These are phyloP conservation scores for Peterozyma toletana DNA, from an alignment of 805 yeast species.

Conservation along the genomic window DNA sequence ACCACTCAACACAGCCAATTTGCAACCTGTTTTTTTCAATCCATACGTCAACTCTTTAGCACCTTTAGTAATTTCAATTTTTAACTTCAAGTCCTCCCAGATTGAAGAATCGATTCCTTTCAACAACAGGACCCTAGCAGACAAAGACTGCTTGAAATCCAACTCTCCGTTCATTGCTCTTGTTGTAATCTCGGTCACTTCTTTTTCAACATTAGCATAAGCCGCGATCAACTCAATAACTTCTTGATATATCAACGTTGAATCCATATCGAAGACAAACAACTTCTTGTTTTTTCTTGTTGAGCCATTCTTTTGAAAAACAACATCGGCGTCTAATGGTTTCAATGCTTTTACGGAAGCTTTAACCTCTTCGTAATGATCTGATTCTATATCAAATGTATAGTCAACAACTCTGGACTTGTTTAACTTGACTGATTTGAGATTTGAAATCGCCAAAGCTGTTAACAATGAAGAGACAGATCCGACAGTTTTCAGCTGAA, in stretches of 20 bases:
- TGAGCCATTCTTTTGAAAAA: conserved; percentile 30
- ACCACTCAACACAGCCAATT: conserved; percentile 86
- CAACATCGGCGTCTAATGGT: conserved; percentile 28
- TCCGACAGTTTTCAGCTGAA: conserved; percentile 14
- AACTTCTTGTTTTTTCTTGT: conserved; percentile 39
- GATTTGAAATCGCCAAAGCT: conserved; percentile 21
- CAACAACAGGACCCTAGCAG: conserved; percentile 68
- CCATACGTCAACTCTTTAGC: conserved; percentile 63
- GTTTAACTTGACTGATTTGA: conserved; percentile 17
- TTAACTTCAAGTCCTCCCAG: conserved; percentile 71
- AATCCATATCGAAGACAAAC: conserved; percentile 95
- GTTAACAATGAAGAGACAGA: conserved; percentile 18
- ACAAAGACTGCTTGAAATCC: conserved; percentile 79
- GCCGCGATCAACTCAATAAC: conserved; percentile 95
- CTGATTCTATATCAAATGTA: conserved; percentile 15
- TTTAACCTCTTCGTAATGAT: background rate
- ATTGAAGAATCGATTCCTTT: conserved; percentile 74
- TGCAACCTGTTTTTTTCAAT: conserved; percentile 54
- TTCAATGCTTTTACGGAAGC: conserved; percentile 15
- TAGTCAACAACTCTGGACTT: conserved; percentile 32
- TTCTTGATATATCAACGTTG: conserved; percentile 92
- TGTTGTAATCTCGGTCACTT: conserved; percentile 85
- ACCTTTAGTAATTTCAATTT: conserved; percentile 78
- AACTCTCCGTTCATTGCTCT: conserved; percentile 96
- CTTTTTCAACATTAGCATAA: conserved; percentile 80